Percentiles rank a stretch among this genome's conserved stretches.
Conservation (phyloP, 169 alveolate genomes). For the Eimeria sp. region DNA sequence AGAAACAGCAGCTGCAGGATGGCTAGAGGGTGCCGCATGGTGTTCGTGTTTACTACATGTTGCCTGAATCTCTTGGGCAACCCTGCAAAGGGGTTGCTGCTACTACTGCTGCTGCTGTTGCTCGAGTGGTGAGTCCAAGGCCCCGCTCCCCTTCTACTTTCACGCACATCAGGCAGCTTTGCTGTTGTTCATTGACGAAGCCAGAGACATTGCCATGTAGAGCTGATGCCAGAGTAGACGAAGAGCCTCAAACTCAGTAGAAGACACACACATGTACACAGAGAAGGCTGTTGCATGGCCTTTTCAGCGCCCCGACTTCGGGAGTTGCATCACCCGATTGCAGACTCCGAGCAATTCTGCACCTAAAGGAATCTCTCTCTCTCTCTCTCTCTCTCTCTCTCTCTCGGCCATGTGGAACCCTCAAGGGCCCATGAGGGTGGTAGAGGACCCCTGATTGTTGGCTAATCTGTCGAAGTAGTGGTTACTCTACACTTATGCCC, state of each 20-base stretch:
- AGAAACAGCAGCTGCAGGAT: not conserved
- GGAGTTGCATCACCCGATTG: not conserved
- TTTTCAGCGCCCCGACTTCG: not conserved
- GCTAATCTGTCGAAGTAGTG: not conserved
- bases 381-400: too few species aligned
- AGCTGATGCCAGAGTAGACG: not conserved
- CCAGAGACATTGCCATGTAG: not conserved
- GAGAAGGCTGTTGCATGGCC: not conserved
- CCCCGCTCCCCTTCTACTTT: not conserved
- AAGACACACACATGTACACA: not conserved
- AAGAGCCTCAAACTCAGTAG: not conserved
- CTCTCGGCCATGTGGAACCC: not conserved
- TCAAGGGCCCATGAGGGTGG: not conserved
- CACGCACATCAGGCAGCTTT: not conserved
- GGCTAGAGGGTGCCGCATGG: conserved; percentile 15
- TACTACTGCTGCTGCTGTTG: not conserved
- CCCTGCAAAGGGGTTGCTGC: not conserved
- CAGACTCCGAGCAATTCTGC: not conserved
- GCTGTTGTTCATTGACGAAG: not conserved
- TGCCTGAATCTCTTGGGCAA: not conserved
- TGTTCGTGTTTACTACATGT: not conserved
- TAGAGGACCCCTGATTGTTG: not conserved
- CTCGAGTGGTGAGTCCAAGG: not conserved
- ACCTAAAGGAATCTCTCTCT: too few species aligned
- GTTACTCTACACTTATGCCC: not conserved